Evolutionary conservation across 2,329 filamentous ascomycete genomes (phyloP), one percentile per base, ranked within the genome.

Genomic region (Trichoderma guizhouense): DNA sequence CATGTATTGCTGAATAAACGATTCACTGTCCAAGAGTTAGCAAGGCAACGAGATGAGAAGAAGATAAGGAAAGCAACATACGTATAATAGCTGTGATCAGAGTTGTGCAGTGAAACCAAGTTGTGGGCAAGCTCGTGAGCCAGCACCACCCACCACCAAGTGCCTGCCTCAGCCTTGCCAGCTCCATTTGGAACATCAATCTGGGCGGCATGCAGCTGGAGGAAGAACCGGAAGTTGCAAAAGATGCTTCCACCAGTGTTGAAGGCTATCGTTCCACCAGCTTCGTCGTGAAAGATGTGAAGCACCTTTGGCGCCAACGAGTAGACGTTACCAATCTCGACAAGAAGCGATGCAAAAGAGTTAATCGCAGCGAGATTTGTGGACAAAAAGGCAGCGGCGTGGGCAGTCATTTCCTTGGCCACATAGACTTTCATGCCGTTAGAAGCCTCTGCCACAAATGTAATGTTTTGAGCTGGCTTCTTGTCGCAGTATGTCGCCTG

Each of bases 101-200:
- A 86, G 77, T 91, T 92, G 81, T 98, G 95, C 74, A 90, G 87
- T 47, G 84, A 83, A 9, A 97, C 93, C 69, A 99, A 83, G 79
- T 99, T 99, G 82, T 99, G 96, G 72, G 96, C 95, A 80, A 99
- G 83, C 83, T 99, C 97, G 80, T 99, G 96, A 74, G 94, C 97
- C 73, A 98, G 81, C n/a, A 96, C 94, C 74, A 97, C 92, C 89
- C 92, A 98, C 95, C 95, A 98, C 85, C 95, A 97, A 1, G 92
- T 88, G 71, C 90, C 84, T 3, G 93, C 93, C 73, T 96, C 92
- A 5, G 89, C 85, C 79, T 85, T 89, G 18, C 84, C 88, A 69
- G 86, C 82, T 2, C 80, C 79, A 28, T 62, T 78, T 57, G 26
- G 79, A 63, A 71, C 82, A 63, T 74, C 77, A 62, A 89, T 80